Evolutionary conservation across 1,139 yeast species (phyloP), one percentile per base, ranked within the genome.

Genomic region (Candida frijolesensis): DNA sequence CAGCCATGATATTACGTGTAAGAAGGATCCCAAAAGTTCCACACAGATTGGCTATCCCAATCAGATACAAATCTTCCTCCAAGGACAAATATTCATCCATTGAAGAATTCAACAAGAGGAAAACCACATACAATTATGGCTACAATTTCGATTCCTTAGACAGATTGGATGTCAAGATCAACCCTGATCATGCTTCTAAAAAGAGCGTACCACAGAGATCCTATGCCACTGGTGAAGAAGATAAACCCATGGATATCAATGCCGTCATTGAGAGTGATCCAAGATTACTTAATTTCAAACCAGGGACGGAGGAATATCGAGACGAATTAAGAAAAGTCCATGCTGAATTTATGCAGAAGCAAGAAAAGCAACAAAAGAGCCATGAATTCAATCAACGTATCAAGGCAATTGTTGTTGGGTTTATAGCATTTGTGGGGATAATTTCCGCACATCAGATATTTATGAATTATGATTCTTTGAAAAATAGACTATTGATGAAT

Each of bases 291-390:
- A 56, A 56, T 3, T 58, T 74, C 19, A 61, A 58, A 39, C 67
- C 64, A 3, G 72, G 74, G 1, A 64, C 77, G 1, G 68, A 76
- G 0, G 79, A 76, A 41, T 74, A 72, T 56, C 73, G 72, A 52
- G 68, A 73, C 19, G 66, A 65, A 58, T 60, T 69, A 35, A 52
- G 60, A 50, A 47, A 60, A 37, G 59, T 76, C 12, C 72, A 72
- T 47, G 60, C 68, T 47, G 74, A 71, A 44, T 62, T 57, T 46
- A 56, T 60, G 34, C 44, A 49, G 14, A 56, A 64, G 14, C 68
- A 67, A 44, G 55, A 63, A 42, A 59, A 63, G 42, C 54, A 63
- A 29, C 57, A 63, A 10, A 55, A 58, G 33, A 59, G 54, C 44
- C 64, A 60, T 49, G 79, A 74, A 52, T 56, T 59, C 46, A 58